Conservation (phyloP, 345 rosid species). For the Syzygium aromaticum region DNA sequence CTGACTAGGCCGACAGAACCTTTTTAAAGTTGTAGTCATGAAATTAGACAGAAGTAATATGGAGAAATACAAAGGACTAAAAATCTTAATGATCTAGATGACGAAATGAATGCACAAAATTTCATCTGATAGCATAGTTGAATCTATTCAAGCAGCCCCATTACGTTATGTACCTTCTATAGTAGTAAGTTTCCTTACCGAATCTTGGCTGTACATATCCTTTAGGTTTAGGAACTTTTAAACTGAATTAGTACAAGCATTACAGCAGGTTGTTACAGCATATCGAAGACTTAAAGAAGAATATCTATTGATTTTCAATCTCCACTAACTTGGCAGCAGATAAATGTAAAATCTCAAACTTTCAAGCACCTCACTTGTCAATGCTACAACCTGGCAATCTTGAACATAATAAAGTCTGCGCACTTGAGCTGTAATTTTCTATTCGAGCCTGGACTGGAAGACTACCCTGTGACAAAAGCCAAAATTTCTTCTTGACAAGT, state of each 20-base stretch:
- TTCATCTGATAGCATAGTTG: not conserved
- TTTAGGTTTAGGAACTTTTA: not conserved
- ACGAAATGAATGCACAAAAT: not conserved
- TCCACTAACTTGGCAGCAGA: not conserved
- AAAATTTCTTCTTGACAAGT: not conserved
- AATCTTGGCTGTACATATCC: not conserved
- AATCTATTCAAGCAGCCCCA: not conserved
- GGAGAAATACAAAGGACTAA: not conserved
- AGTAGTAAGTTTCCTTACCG: not conserved
- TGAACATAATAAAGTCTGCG: not conserved
- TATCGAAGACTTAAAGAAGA: not conserved
- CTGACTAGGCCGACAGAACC: not conserved
- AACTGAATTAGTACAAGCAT: not conserved
- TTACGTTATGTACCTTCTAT: not conserved
- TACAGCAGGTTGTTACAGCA: not conserved
- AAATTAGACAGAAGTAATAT: not conserved
- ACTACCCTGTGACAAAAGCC: not conserved
- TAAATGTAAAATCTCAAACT: not conserved
- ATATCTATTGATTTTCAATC: not conserved
- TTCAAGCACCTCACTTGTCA: not conserved
- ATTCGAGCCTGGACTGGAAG: not conserved
- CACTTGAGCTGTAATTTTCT: not conserved
- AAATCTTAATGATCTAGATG: not conserved
- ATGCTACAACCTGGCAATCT: not conserved
- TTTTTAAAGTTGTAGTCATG: not conserved